phyloP scores from a whole-genome alignment of 345 rosid species.

The Sisymbrium altissimum region DNA sequence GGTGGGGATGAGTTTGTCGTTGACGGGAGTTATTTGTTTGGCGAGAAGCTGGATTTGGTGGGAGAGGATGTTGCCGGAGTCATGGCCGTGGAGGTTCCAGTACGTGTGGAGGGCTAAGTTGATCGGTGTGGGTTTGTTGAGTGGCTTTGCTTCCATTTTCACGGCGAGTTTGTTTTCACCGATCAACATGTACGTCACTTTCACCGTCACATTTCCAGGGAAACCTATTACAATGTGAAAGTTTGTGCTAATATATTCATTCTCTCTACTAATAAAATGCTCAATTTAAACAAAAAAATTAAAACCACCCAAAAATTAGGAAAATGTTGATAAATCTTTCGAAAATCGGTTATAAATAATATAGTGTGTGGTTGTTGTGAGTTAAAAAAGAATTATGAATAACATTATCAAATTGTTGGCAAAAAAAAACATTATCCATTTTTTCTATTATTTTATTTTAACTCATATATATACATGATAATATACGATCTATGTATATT shows the following conservation, averaged over 20 bases:
- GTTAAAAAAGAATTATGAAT: no score
- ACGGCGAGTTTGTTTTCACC: constrained; percentile 46
- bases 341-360: no score
- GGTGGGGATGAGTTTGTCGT: constrained; percentile 71
- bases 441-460: no score
- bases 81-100: constrained; percentile 79
- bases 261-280: no score
- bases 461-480: no score
- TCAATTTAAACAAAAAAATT: no score
- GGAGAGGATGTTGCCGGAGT: constrained; percentile 59
- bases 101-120: constrained; percentile 76
- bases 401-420: no score
- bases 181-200: constrained; percentile 59
- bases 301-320: neutral
- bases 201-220: constrained; percentile 62
- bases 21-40: constrained; percentile 56
- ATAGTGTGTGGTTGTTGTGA: no score
- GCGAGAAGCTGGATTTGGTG: constrained; percentile 56
- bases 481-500: neutral
- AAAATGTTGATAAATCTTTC: no score
- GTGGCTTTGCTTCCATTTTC: constrained; percentile 56
- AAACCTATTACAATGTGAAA: no score
- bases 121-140: constrained; percentile 59
- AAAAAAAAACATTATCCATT: no score
- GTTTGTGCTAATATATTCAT: no score